Evolutionary conservation across 2,329 filamentous ascomycete genomes (phyloP).

Genomic region (Aspergillus fijiensis): DNA sequence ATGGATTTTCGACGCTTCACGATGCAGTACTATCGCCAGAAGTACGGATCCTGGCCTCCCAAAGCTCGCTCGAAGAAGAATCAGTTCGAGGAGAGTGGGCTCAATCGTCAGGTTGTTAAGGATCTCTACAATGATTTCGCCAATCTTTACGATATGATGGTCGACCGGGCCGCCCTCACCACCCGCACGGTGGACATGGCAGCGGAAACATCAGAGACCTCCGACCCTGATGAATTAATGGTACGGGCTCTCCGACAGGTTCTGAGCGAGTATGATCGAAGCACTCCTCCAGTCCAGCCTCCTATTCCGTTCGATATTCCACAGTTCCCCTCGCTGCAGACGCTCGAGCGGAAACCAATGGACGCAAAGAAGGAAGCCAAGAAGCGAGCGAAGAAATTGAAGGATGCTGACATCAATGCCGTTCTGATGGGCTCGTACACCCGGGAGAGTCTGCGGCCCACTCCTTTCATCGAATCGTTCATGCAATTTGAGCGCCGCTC

Average conservation of each 20-base stretch:
- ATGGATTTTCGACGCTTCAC: slow-evolving; percentile 71
- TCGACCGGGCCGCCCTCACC: slow-evolving; percentile 75
- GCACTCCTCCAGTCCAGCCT: slow-evolving; percentile 83
- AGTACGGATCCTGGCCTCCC: slow-evolving; percentile 80
- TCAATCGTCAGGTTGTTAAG: slow-evolving; percentile 79
- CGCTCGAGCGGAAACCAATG: slow-evolving; percentile 63
- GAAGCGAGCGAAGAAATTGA: slow-evolving; percentile 68
- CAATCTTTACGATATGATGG: slow-evolving; percentile 82
- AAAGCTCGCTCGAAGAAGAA: slow-evolving; percentile 93
- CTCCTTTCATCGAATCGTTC: slow-evolving; percentile 49
- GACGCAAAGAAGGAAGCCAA: slow-evolving; percentile 73
- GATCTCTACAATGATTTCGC: slow-evolving; percentile 84
- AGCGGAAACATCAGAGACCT: slow-evolving; percentile 51
- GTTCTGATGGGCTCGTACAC: slow-evolving; percentile 83
- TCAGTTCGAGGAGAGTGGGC: slow-evolving; percentile 76
- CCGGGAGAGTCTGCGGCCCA: slow-evolving; percentile 61
- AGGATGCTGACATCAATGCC: slow-evolving; percentile 73
- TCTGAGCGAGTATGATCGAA: slow-evolving; percentile 83
- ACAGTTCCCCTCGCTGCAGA: slow-evolving; percentile 67
- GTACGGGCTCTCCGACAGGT: slow-evolving; percentile 73
- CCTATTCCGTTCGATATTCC: slow-evolving; percentile 90
- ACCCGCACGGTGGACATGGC: slow-evolving; percentile 72
- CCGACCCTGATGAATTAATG: slow-evolving; percentile 56
- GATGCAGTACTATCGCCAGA: slow-evolving; percentile 66
- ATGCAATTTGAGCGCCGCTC: slow-evolving; percentile 49